phyloP scores from a whole-genome alignment of 768 basidiomycete genomes.

The Neoboletus brunneissimus region DNA sequence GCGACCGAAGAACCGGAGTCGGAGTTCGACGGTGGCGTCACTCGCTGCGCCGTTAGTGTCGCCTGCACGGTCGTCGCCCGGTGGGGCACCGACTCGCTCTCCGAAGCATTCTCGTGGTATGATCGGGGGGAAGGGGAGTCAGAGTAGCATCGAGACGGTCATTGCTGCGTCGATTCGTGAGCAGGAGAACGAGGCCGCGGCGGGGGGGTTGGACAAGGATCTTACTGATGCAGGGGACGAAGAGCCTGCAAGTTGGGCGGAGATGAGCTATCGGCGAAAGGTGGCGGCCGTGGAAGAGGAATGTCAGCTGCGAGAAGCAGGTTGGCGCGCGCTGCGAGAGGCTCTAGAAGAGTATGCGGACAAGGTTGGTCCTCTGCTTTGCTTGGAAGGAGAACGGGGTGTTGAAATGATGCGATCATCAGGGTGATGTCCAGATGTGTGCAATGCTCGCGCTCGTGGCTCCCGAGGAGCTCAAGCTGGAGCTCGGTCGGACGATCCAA shows the following conservation, averaged over 20 bases:
- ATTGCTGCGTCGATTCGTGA: conserved; percentile 51
- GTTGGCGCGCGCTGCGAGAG: conserved; percentile 54
- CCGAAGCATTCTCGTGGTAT: conserved; percentile 11
- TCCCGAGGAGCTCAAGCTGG: conserved; percentile 53
- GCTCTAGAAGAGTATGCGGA: conserved; percentile 62
- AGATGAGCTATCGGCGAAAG: conserved; percentile 23
- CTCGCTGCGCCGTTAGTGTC: conserved; percentile 41
- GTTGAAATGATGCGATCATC: conserved; percentile 2
- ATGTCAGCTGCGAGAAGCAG: conserved; percentile 46
- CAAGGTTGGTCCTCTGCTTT: conserved; percentile 40
- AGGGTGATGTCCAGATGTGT: conserved; percentile 84
- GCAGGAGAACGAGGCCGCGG: conserved; percentile 29
- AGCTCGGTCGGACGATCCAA: conserved; percentile 39
- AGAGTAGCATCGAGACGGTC: conserved; percentile 71
- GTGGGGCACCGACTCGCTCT: conserved; percentile 7
- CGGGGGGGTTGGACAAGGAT: conserved; percentile 17
- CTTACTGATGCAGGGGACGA: conserved; percentile 32
- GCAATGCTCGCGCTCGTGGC: conserved; percentile 67
- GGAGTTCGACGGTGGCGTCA: conserved; percentile 67
- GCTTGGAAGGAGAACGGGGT: neutral
- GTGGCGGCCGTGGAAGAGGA: conserved; percentile 46
- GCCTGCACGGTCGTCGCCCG: conserved; percentile 15
- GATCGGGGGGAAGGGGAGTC: conserved; percentile 50
- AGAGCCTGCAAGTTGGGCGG: conserved; percentile 27
- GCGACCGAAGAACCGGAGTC: conserved; percentile 43